phyloP scores from a whole-genome alignment of 257 asterid genomes.

The Capsicum chinense region DNA sequence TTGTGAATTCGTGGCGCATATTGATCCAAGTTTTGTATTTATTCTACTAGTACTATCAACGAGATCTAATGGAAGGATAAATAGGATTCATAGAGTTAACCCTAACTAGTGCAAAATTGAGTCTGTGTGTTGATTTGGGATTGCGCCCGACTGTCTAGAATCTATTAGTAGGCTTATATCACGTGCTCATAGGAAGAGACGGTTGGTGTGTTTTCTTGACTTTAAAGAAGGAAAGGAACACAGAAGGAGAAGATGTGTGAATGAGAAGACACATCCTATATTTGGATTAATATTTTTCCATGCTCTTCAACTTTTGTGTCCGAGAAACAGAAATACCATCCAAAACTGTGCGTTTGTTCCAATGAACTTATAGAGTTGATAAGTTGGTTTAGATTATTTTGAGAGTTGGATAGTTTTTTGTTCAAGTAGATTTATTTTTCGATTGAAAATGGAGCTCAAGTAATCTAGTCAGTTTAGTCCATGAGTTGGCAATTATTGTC shows the following conservation, averaged over 20 bases:
- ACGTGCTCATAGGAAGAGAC: neutral
- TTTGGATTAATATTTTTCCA: neutral
- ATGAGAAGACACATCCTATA: too few species aligned
- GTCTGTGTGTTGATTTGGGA: neutral
- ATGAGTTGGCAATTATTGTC: neutral
- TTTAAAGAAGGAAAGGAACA: neutral
- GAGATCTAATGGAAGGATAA: neutral
- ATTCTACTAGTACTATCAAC: neutral
- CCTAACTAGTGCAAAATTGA: neutral
- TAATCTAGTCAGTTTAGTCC: too few species aligned
- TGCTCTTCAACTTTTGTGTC: neutral
- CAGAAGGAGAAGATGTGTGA: neutral
- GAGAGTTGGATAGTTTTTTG: neutral
- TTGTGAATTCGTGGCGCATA: neutral
- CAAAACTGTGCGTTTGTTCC: neutral
- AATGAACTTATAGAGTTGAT: neutral
- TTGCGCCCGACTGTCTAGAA: neutral
- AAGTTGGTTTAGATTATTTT: neutral
- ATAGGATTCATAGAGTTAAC: neutral
- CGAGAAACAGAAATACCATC: too few species aligned
- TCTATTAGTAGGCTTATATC: neutral
- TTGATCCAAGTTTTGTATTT: neutral
- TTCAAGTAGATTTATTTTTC: neutral
- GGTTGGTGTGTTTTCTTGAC: too few species aligned
- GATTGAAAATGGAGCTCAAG: neutral